Conservation (phyloP, 1,284 basidiomycete species). For the Puccinia hordei region DNA sequence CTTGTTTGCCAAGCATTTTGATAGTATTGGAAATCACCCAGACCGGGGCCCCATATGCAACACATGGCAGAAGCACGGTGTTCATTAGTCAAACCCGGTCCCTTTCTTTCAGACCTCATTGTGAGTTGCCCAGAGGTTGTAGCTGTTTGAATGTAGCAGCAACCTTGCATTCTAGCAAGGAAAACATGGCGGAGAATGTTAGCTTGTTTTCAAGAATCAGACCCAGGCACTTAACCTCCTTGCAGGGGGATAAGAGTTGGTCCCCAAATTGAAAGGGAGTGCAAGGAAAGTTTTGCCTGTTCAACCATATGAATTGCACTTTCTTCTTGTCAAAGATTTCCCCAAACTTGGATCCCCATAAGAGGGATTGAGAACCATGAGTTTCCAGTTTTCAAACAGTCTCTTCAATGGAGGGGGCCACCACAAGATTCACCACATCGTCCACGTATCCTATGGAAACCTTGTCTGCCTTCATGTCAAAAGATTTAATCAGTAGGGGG, state of each 20-base stretch:
- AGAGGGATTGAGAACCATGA: not conserved
- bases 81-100: too few species aligned
- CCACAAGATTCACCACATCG: too few species aligned
- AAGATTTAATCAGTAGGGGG: not conserved
- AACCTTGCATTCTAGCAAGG: not conserved
- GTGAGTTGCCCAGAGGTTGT: too few species aligned
- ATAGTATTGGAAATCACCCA: not conserved
- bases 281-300: not conserved
- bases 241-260: not conserved
- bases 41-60: not conserved
- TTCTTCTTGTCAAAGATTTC: too few species aligned
- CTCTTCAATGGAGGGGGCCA: not conserved
- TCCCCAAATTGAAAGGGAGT: not conserved
- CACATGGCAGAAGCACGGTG: not conserved
- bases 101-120: too few species aligned
- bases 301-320: too few species aligned
- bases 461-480: not conserved
- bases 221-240: too few species aligned
- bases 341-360: not conserved
- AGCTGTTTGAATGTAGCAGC: too few species aligned
- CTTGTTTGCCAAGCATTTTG: too few species aligned
- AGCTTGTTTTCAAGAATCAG: not conserved
- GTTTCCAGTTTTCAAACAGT: not conserved
- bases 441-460: conserved; percentile 24
- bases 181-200: not conserved